A percentile compares a stretch with the other conserved stretches of the same genome.
These are phyloP conservation scores for Colletotrichum sp. DNA, from an alignment of 2,329 filamentous ascomycete genomes.

Conservation along the genomic window DNA sequence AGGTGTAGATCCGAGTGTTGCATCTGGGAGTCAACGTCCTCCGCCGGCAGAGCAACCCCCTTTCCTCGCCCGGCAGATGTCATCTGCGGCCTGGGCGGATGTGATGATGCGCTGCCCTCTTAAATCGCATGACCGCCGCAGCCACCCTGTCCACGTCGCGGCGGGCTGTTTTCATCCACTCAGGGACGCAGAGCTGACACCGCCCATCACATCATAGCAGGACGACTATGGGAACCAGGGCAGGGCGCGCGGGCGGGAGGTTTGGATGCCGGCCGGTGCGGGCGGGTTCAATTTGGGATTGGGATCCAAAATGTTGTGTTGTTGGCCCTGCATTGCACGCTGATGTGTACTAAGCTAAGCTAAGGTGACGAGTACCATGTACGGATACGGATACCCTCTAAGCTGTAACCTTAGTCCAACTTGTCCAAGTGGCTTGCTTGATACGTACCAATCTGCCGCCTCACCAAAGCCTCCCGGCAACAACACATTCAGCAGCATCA, in stretches of 20 bases:
- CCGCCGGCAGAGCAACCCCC: not conserved
- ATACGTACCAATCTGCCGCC: not conserved
- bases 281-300: not conserved
- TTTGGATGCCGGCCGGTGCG: not conserved
- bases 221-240: not conserved
- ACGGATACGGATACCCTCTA: not conserved
- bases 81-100: constrained; percentile 8
- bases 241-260: not conserved
- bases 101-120: not conserved
- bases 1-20: not conserved
- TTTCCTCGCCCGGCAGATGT: constrained; percentile 7
- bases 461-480: not conserved
- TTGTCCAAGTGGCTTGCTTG: not conserved
- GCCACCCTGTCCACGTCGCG: constrained; percentile 16
- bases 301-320: not conserved
- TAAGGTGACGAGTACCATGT: not conserved
- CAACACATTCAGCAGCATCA: not conserved
- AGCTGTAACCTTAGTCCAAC: not conserved
- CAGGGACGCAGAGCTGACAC: constrained; percentile 10
- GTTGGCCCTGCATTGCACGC: not conserved
- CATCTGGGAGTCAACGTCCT: not conserved
- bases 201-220: constrained; percentile 6
- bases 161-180: constrained; percentile 14
- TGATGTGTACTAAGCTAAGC: too few relatives aligned
- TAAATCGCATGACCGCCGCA: constrained; percentile 10